Evolutionary conservation across 495 filamentous ascomycete species (phyloP).

Genomic region (Podospora appendiculata): DNA sequence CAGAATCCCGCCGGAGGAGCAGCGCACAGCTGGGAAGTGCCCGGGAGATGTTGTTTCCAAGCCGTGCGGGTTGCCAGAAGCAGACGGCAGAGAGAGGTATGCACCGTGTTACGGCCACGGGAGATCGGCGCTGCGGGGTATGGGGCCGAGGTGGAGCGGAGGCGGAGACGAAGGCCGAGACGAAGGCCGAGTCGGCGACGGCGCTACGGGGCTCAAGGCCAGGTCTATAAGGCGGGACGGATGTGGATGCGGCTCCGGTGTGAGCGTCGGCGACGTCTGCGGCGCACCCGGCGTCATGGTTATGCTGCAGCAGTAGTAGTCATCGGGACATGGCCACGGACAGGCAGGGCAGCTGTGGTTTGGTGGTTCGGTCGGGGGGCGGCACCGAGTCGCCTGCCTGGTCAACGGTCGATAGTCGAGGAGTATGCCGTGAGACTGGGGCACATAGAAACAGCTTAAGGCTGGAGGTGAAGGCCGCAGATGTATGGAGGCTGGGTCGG

Average conservation of each 20-base stretch:
- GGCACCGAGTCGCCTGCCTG: too few species aligned
- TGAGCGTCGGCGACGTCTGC: conserved; percentile 22
- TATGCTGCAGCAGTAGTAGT: conserved; percentile 19
- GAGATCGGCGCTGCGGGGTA: conserved; percentile 18
- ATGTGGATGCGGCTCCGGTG: conserved; percentile 10
- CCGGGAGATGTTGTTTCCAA: neutral
- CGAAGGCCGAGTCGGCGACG: neutral
- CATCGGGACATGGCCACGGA: conserved; percentile 10
- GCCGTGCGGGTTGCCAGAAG: neutral
- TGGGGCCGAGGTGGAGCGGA: neutral
- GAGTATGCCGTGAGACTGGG: too few species aligned
- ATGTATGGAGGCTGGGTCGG: too few species aligned
- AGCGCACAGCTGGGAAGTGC: conserved; percentile 3
- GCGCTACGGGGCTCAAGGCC: neutral
- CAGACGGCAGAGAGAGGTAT: neutral
- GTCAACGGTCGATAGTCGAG: too few species aligned
- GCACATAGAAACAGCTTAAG: too few species aligned
- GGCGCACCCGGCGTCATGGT: conserved; percentile 42
- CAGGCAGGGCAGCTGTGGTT: too few species aligned
- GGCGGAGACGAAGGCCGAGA: neutral
- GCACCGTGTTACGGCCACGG: conserved; percentile 9
- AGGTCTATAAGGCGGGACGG: conserved; percentile 1
- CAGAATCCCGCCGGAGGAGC: conserved; percentile 11
- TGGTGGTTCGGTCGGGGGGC: too few species aligned
- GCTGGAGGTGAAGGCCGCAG: too few species aligned